Percentiles rank a stretch among this genome's conserved stretches.
These are phyloP conservation scores for Bifiguratus adelaidae DNA, from an alignment of 192 early-diverging fungal species.

Conservation along the genomic window DNA sequence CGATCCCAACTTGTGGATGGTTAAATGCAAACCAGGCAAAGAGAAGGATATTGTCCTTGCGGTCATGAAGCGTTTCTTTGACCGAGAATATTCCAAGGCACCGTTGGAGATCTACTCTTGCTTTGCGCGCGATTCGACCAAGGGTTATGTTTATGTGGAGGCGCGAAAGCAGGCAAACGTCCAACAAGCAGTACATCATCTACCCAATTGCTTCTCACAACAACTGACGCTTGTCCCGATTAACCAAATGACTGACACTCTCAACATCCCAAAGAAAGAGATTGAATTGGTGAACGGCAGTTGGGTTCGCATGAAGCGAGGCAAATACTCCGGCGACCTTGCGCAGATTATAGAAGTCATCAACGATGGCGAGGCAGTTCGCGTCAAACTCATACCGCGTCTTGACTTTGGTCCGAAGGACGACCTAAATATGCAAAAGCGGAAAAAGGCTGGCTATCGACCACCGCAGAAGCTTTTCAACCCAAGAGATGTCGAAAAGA, in stretches of 20 bases:
- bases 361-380: slow-evolving; percentile 52
- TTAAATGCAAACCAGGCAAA: slow-evolving; percentile 74
- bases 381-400: slow-evolving; percentile 66
- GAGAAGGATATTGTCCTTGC: slow-evolving; percentile 81
- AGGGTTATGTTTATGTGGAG: slow-evolving; percentile 92
- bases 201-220: slow-evolving; percentile 62
- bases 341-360: slow-evolving; percentile 62
- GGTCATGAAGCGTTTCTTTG: slow-evolving; percentile 66
- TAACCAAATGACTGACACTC: slow-evolving; percentile 83
- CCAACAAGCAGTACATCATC: slow-evolving; percentile 32
- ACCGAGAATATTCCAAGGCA: slow-evolving; percentile 45
- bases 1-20: slow-evolving; percentile 89
- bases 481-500: slow-evolving; percentile 32
- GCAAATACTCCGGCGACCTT: slow-evolving; percentile 90
- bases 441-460: slow-evolving; percentile 43
- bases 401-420: slow-evolving; percentile 42
- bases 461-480: slow-evolving; percentile 80
- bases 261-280: slow-evolving; percentile 61
- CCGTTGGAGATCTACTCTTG: slow-evolving; percentile 68
- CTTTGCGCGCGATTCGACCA: slow-evolving; percentile 73
- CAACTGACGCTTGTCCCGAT: slow-evolving; percentile 78
- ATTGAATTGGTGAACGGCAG: slow-evolving; percentile 48
- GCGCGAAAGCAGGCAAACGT: slow-evolving; percentile 71
- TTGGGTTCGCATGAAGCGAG: slow-evolving; percentile 88
- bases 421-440: slow-evolving; percentile 36